phyloP scores from a whole-genome alignment of 108 stramenopile genomes.

The Skeletonema tropicum region DNA sequence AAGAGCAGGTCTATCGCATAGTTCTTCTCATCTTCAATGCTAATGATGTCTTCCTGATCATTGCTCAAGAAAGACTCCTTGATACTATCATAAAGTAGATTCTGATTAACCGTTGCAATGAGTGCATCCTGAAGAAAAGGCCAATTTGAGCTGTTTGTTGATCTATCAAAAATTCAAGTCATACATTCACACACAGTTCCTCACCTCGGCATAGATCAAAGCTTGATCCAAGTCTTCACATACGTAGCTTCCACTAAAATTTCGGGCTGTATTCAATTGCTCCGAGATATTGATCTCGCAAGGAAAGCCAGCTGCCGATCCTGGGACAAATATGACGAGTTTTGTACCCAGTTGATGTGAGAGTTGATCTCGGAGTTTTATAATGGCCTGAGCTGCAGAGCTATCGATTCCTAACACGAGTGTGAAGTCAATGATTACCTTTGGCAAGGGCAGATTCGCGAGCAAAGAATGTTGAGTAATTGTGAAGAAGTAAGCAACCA shows the following conservation, averaged over 20 bases:
- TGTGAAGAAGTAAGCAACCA: background rate
- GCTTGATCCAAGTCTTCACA: slow-evolving; percentile 67
- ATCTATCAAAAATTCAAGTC: background rate
- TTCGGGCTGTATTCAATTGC: slow-evolving; percentile 16
- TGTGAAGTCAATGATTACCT: slow-evolving; percentile 72
- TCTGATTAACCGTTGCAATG: slow-evolving; percentile 53
- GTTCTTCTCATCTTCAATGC: slow-evolving; percentile 26
- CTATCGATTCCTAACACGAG: slow-evolving; percentile 75
- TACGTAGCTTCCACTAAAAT: slow-evolving; percentile 53
- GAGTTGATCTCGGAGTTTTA: slow-evolving; percentile 61
- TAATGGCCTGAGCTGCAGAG: slow-evolving; percentile 73
- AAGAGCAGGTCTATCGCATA: slow-evolving; percentile 28
- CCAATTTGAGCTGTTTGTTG: background rate
- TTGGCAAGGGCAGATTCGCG: background rate
- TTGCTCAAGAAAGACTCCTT: slow-evolving; percentile 17
- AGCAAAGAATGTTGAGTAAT: background rate
- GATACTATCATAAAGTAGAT: slow-evolving; percentile 43
- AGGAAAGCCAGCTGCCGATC: slow-evolving; percentile 65
- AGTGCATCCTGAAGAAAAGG: slow-evolving; percentile 50
- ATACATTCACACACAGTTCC: background rate
- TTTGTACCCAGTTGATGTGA: slow-evolving; percentile 46
- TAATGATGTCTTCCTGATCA: slow-evolving; percentile 2
- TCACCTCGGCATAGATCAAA: slow-evolving; percentile 67
- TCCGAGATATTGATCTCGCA: slow-evolving; percentile 56
- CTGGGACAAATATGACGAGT: slow-evolving; percentile 65